Percentiles rank a stretch among this genome's conserved stretches.
Evolutionary conservation across 805 yeast species (phyloP).

Genomic region (Monosporozyma yasuniensis): DNA sequence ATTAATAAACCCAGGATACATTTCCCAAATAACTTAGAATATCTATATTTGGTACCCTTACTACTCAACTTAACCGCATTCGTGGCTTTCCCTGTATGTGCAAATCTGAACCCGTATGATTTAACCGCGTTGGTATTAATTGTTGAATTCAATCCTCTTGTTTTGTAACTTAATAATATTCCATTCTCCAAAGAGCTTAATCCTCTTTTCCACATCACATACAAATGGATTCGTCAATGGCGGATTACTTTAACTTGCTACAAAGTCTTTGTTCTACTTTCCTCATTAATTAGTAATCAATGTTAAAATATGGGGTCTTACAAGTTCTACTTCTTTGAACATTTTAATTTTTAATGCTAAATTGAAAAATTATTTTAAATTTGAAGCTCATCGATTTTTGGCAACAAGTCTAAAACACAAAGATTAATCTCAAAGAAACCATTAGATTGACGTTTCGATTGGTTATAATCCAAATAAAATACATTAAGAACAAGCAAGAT

Average conservation of each 20-base stretch:
- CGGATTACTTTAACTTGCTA: not conserved
- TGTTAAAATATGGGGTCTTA: not conserved
- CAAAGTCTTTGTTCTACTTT: not conserved
- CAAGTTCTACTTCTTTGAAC: not conserved
- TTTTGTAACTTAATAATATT: not conserved
- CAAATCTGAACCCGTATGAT: not conserved
- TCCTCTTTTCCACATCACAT: not conserved
- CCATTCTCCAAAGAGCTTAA: not conserved
- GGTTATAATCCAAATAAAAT: not conserved
- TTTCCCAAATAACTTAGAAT: not conserved
- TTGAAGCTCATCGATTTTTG: not conserved
- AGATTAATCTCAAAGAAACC: not conserved
- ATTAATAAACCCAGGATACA: slow-evolving; percentile 10
- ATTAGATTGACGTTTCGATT: not conserved
- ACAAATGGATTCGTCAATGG: not conserved
- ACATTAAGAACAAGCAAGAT: not conserved
- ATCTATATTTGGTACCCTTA: not conserved
- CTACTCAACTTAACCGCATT: not conserved
- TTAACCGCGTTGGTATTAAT: not conserved
- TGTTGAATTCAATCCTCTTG: not conserved
- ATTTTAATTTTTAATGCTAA: not conserved
- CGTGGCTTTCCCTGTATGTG: not conserved
- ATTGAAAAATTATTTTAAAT: not conserved
- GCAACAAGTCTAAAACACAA: not conserved
- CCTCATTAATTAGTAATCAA: not conserved